These are phyloP conservation scores for Phytophthora sp. DNA, from an alignment of 352 stramenopile species.

Conservation along the genomic window DNA sequence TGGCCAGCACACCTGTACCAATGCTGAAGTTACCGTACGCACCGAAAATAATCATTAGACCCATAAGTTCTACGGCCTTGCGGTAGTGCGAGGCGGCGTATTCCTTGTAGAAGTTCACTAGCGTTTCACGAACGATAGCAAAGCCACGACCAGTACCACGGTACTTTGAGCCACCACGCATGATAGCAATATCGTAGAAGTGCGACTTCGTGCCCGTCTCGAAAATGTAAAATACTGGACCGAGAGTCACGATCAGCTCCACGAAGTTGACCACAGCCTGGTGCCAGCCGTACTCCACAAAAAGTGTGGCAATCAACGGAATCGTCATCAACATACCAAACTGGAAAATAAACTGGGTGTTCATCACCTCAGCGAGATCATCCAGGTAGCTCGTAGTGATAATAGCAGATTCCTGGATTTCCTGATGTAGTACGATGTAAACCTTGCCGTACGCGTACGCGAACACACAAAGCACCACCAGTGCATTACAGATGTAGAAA, in stretches of 20 bases:
- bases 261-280: conserved; percentile 84
- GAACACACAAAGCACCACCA: conserved; percentile 85
- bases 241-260: conserved; percentile 83
- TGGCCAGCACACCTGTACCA: conserved; percentile 52
- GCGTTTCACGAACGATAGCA: conserved; percentile 83
- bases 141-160: conserved; percentile 84
- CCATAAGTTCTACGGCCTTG: conserved; percentile 81
- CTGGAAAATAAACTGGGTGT: conserved; percentile 90
- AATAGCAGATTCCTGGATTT: conserved; percentile 78
- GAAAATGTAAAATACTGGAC: conserved; percentile 89
- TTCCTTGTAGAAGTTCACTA: conserved; percentile 89
- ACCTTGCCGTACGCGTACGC: conserved; percentile 85
- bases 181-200: conserved; percentile 88
- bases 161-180: conserved; percentile 88
- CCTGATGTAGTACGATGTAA: conserved; percentile 81
- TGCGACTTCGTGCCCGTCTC: conserved; percentile 87
- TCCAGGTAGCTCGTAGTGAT: conserved; percentile 77
- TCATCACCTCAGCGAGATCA: conserved; percentile 77
- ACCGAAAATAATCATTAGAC: conserved; percentile 86
- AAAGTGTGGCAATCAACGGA: conserved; percentile 79
- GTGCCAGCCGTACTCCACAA: conserved; percentile 86
- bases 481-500: conserved; percentile 88
- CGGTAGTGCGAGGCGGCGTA: conserved; percentile 86
- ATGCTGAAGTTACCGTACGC: conserved; percentile 81
- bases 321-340: conserved; percentile 91